A percentile compares a stretch with the other conserved stretches of the same genome.
phyloP scores from a whole-genome alignment of 2,329 filamentous ascomycete species.

The Nigrospora oryzae region DNA sequence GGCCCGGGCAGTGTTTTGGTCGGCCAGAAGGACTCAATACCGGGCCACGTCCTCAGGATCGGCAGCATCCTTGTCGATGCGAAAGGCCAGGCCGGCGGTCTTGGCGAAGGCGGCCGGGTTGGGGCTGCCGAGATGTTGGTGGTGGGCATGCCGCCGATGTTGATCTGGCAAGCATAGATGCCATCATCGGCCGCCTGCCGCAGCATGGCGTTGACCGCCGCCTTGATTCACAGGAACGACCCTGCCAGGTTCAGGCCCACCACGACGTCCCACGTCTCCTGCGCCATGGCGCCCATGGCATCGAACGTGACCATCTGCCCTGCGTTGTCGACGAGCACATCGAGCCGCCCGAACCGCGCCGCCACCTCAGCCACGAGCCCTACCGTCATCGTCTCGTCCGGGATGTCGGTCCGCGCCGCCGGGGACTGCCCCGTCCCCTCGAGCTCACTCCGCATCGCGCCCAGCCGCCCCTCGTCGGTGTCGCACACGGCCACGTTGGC shows the following conservation, averaged over 20 bases:
- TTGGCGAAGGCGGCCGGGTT: conserved; percentile 22
- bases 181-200: conserved; percentile 33
- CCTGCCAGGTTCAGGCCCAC: conserved; percentile 49
- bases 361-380: conserved; percentile 14
- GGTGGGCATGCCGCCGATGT: conserved; percentile 41
- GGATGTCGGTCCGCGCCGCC: conserved; percentile 18
- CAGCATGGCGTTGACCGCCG: conserved; percentile 39
- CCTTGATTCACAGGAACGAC: conserved; percentile 40
- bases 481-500: conserved; percentile 23
- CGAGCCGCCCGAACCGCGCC: conserved; percentile 33
- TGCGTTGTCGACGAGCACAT: conserved; percentile 52
- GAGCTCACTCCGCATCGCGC: conserved; percentile 14
- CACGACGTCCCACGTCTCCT: conserved; percentile 41
- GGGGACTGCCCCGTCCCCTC: conserved; percentile 14
- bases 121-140: conserved; percentile 40
- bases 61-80: conserved; percentile 18
- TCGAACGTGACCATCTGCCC: conserved; percentile 50
- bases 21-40: conserved; percentile 17
- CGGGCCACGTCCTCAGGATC: conserved; percentile 26
- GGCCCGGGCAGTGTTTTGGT: conserved; percentile 11
- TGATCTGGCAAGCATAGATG: conserved; percentile 40
- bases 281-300: conserved; percentile 36
- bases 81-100: conserved; percentile 14
- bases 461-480: conserved; percentile 16
- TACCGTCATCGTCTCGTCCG: conserved; percentile 19